Conservation (phyloP, 306 rosid genomes). For the Cicer arietinum region DNA sequence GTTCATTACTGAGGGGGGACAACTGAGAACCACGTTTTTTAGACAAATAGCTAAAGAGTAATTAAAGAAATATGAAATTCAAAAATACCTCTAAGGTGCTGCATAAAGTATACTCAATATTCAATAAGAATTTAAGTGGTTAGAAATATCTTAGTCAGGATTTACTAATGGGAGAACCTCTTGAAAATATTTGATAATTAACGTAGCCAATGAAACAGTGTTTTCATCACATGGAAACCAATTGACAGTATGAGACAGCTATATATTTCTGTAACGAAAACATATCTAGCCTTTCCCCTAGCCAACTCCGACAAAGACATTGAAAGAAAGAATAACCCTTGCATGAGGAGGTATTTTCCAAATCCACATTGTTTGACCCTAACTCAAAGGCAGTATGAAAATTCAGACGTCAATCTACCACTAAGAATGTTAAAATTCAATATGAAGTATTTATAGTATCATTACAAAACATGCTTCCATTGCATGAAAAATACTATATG, state of each 20-base stretch:
- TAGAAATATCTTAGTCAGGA: slow-evolving; percentile 23
- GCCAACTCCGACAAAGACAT: slow-evolving; percentile 19
- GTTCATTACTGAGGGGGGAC: background rate
- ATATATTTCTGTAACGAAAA: background rate
- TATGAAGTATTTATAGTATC: slow-evolving; percentile 23
- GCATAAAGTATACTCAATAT: background rate
- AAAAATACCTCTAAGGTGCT: slow-evolving; percentile 1
- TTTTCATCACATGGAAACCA: slow-evolving; percentile 20
- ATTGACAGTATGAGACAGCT: slow-evolving; percentile 17
- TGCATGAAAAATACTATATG: slow-evolving; percentile 31
- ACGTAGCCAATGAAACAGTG: slow-evolving; percentile 10
- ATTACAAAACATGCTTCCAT: slow-evolving; percentile 33
- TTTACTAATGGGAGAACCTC: slow-evolving; percentile 5
- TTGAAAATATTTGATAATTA: background rate
- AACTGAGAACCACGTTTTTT: background rate
- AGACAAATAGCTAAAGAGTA: slow-evolving; percentile 4
- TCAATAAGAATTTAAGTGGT: slow-evolving; percentile 11
- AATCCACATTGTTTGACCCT: slow-evolving; percentile 19
- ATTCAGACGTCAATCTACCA: slow-evolving; percentile 5
- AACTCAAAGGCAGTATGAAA: slow-evolving; percentile 24
- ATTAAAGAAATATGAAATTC: background rate
- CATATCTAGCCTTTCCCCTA: slow-evolving; percentile 31
- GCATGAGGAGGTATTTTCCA: slow-evolving; percentile 27
- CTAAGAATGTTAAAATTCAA: slow-evolving; percentile 22
- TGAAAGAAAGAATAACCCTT: slow-evolving; percentile 24